Conservation (phyloP, 176 grass and related monocot genomes). For the Ensete ventricosum region DNA sequence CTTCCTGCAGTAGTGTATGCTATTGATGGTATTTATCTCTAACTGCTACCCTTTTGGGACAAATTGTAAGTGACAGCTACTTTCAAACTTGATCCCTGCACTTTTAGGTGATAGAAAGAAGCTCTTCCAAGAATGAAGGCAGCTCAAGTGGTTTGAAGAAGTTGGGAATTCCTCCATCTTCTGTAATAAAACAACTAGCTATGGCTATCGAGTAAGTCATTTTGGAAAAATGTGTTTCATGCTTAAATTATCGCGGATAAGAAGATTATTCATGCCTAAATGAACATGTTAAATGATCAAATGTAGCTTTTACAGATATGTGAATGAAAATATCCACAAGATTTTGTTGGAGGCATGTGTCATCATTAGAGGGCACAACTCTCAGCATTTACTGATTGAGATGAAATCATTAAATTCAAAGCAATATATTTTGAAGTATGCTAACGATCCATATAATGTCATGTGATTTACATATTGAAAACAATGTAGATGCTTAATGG, state of each 20-base stretch:
- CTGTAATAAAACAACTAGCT: conserved; percentile 64
- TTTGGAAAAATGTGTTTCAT: conserved; percentile 5
- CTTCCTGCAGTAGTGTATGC: background rate
- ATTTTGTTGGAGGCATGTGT: too few relatives aligned
- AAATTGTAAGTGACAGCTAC: background rate
- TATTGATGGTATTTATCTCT: background rate
- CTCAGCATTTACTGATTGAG: too few relatives aligned
- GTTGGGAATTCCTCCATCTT: conserved; percentile 46
- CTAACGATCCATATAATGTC: too few relatives aligned
- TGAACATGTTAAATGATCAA: too few relatives aligned
- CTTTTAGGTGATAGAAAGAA: conserved; percentile 32
- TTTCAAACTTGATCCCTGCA: conserved; percentile 4
- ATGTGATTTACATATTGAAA: too few relatives aligned
- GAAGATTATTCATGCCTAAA: background rate
- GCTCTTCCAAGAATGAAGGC: conserved; percentile 19
- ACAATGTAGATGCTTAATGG: too few relatives aligned
- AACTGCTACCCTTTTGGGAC: conserved; percentile 3
- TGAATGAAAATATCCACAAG: too few relatives aligned
- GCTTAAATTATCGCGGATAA: conserved; percentile 1
- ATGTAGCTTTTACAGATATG: too few relatives aligned
- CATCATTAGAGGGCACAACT: too few relatives aligned
- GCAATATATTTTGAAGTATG: too few relatives aligned
- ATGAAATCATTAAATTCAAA: too few relatives aligned
- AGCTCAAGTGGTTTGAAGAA: conserved; percentile 22
- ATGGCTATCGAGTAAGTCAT: conserved; percentile 70